A percentile compares a stretch with the other conserved stretches of the same genome.
These are phyloP conservation scores for Didymellaceae sp. DNA, from an alignment of 2,329 filamentous ascomycete species.

Conservation along the genomic window DNA sequence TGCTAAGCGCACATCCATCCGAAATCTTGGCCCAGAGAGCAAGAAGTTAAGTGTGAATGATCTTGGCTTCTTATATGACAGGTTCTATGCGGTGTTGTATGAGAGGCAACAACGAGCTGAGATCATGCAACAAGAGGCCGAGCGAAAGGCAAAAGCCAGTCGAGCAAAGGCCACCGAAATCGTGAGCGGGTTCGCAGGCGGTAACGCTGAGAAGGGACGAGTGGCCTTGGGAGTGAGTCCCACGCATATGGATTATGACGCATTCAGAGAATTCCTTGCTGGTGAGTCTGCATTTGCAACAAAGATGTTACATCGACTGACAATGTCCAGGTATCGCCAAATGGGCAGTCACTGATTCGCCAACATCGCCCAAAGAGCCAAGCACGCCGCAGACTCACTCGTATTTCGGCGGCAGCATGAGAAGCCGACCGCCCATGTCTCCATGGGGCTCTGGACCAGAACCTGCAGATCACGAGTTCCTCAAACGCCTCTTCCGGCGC, in stretches of 20 bases:
- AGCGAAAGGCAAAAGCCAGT: constrained; percentile 73
- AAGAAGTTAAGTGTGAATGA: constrained; percentile 87
- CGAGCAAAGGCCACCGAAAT: constrained; percentile 60
- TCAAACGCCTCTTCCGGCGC: constrained; percentile 82
- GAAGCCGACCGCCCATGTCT: constrained; percentile 52
- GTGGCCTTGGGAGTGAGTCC: constrained; percentile 89
- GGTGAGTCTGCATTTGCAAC: constrained; percentile 33
- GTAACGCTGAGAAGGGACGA: constrained; percentile 77
- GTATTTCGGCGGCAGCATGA: constrained; percentile 60
- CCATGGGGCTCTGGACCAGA: constrained; percentile 68
- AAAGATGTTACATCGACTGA: not conserved
- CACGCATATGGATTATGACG: constrained; percentile 95
- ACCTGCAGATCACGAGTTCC: constrained; percentile 93
- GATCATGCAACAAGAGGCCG: constrained; percentile 68
- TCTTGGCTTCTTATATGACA: constrained; percentile 87
- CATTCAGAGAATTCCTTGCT: constrained; percentile 91
- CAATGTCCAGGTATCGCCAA: constrained; percentile 71
- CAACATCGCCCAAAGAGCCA: constrained; percentile 64
- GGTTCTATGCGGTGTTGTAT: constrained; percentile 91
- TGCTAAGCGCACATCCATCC: constrained; percentile 93
- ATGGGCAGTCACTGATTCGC: constrained; percentile 92
- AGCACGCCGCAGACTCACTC: constrained; percentile 59
- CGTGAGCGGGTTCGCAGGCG: constrained; percentile 55
- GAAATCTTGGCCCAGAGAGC: constrained; percentile 94
- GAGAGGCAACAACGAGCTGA: constrained; percentile 85